phyloP scores from a whole-genome alignment of 257 asterid genomes.

The Gentiana straminea region DNA sequence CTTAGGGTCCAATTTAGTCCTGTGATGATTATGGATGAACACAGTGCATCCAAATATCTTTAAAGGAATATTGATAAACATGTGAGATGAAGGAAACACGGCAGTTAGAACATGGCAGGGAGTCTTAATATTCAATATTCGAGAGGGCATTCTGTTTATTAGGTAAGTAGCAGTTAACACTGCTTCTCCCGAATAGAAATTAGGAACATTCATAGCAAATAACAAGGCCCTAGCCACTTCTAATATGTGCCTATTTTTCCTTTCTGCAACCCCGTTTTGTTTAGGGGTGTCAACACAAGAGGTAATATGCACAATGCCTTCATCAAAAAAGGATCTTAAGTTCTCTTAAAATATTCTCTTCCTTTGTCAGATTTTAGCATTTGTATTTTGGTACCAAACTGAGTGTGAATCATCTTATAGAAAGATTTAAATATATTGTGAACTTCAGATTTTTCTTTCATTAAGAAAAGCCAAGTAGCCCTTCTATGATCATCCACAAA shows the following conservation, averaged over 20 bases:
- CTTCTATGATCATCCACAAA: not conserved
- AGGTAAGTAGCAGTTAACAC: too few species aligned
- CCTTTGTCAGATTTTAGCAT: not conserved
- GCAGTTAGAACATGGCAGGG: not conserved
- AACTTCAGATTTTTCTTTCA: too few species aligned
- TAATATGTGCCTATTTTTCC: too few species aligned
- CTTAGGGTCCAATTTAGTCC: constrained; percentile 2
- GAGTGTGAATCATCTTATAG: too few species aligned
- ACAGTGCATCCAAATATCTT: not conserved
- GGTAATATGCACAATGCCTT: not conserved
- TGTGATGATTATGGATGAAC: not conserved
- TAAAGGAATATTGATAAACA: not conserved
- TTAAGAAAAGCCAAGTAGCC: too few species aligned
- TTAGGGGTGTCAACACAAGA: constrained; percentile 3
- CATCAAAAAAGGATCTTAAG: not conserved
- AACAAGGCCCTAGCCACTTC: too few species aligned
- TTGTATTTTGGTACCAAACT: not conserved
- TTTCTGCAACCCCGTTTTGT: not conserved
- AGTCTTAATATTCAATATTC: not conserved
- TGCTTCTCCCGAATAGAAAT: too few species aligned
- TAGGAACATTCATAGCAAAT: too few species aligned
- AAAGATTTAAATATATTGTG: too few species aligned
- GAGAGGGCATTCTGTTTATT: constrained; percentile 7
- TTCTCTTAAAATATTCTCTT: not conserved
- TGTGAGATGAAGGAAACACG: too few species aligned